These are phyloP conservation scores for Patellifolia procumbens DNA, from an alignment of 179 eudicot genomes.

Conservation along the genomic window DNA sequence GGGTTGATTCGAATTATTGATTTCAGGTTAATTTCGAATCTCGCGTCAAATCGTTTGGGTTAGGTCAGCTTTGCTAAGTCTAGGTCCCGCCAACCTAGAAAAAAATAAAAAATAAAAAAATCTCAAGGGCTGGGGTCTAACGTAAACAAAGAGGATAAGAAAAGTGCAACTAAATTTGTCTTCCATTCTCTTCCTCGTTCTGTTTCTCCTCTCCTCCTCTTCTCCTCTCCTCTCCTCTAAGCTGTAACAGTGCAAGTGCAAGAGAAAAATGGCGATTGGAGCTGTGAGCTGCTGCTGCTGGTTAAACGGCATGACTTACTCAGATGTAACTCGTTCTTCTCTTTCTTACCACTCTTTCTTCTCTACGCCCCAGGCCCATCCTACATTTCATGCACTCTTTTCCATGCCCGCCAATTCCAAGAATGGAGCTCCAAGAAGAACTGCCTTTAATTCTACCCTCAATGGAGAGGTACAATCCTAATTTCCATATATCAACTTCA, in stretches of 20 bases:
- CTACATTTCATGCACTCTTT: constrained; percentile 24
- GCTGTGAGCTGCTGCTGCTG: constrained; percentile 47
- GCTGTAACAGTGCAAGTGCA: too few relatives aligned
- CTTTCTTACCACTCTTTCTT: constrained; percentile 37
- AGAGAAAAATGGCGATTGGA: constrained; percentile 49
- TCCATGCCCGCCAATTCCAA: constrained; percentile 29
- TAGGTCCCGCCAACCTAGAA: too few relatives aligned
- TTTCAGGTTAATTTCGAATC: too few relatives aligned
- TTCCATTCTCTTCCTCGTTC: too few relatives aligned
- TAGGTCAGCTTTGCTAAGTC: too few relatives aligned
- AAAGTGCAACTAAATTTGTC: too few relatives aligned
- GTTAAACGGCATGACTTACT: constrained; percentile 34
- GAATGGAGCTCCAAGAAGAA: constrained; percentile 21
- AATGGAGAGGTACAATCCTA: constrained; percentile 37
- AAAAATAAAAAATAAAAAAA: too few relatives aligned
- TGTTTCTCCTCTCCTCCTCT: too few relatives aligned
- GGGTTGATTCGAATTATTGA: too few relatives aligned
- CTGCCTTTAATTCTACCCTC: neutral
- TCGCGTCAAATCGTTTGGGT: too few relatives aligned
- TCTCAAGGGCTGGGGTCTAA: too few relatives aligned
- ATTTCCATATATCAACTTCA: neutral
- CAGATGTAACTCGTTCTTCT: constrained; percentile 35
- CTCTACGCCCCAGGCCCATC: constrained; percentile 26
- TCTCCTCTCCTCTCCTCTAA: neutral
- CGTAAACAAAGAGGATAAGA: too few relatives aligned